Evolutionary conservation across 768 basidiomycete species (phyloP).

Genomic region (Phanerodontia chrysosporium): DNA sequence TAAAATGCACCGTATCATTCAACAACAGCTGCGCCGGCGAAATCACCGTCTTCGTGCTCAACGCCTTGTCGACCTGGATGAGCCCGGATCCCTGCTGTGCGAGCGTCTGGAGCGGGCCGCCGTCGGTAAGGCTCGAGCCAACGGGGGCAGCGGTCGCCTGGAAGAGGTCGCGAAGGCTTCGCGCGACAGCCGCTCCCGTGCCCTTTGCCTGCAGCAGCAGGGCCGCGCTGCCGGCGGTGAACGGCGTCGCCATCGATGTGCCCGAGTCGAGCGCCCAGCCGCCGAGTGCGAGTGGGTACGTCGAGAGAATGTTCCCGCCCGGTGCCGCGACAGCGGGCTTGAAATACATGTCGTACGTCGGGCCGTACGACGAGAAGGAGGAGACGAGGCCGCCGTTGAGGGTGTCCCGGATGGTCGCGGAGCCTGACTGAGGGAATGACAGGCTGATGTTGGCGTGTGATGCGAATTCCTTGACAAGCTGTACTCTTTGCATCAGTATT

Average conservation of each 20-base stretch:
- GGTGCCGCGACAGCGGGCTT: conserved; percentile 52
- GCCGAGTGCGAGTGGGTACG: conserved; percentile 24
- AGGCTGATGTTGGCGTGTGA: conserved; percentile 38
- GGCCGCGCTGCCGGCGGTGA: conserved; percentile 42
- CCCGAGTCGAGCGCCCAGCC: conserved; percentile 15
- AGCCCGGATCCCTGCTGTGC: conserved; percentile 49
- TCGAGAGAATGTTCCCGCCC: conserved; percentile 48
- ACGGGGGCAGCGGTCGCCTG: conserved; percentile 40
- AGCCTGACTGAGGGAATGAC: conserved; percentile 43
- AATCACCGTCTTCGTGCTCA: conserved; percentile 44
- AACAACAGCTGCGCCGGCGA: conserved; percentile 49
- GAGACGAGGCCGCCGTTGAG: conserved; percentile 49
- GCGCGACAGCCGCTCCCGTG: conserved; percentile 19
- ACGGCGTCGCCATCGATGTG: conserved; percentile 30
- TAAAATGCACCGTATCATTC: conserved; percentile 56
- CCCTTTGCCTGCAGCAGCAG: conserved; percentile 40
- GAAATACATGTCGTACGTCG: conserved; percentile 55
- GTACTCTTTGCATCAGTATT: neutral
- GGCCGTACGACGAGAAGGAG: conserved; percentile 52
- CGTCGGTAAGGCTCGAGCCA: conserved; percentile 36
- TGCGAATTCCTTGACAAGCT: conserved; percentile 45
- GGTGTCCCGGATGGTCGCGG: conserved; percentile 40
- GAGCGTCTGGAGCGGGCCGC: conserved; percentile 41
- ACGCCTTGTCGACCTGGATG: conserved; percentile 49
- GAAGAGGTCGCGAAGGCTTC: conserved; percentile 23